A percentile compares a stretch with the other conserved stretches of the same genome.
phyloP scores from a whole-genome alignment of 2,329 filamentous ascomycete genomes.

The Acrodontium crateriforme region DNA sequence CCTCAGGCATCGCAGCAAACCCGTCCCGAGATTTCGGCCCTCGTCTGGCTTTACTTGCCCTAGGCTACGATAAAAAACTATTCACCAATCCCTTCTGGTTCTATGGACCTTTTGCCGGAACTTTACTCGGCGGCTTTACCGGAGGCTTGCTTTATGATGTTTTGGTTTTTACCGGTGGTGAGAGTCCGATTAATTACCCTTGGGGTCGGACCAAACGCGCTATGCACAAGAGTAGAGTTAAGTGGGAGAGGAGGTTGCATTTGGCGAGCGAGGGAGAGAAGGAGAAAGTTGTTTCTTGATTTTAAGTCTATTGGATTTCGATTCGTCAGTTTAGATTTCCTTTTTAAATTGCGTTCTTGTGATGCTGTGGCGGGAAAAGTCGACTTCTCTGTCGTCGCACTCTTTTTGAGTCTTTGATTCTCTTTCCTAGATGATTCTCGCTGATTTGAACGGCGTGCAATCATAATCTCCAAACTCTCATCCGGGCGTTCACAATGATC shows the following conservation, averaged over 20 bases:
- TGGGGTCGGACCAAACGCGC: slow-evolving; percentile 17
- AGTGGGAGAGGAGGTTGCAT: slow-evolving; percentile 12
- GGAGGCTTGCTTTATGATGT: slow-evolving; percentile 36
- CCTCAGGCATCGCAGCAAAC: slow-evolving; percentile 34
- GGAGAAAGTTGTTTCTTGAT: too few relatives aligned
- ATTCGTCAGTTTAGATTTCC: too few relatives aligned
- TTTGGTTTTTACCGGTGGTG: slow-evolving; percentile 35
- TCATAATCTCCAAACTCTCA: too few relatives aligned
- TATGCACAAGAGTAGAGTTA: slow-evolving; percentile 12
- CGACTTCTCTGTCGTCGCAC: too few relatives aligned
- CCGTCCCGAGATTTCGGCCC: slow-evolving; percentile 38
- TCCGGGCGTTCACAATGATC: too few relatives aligned
- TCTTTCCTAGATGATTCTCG: too few relatives aligned
- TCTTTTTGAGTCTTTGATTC: too few relatives aligned
- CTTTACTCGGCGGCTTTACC: slow-evolving; percentile 27
- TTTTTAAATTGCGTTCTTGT: too few relatives aligned
- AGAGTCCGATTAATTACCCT: slow-evolving; percentile 38
- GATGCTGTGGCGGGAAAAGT: too few relatives aligned
- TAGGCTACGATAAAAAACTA: slow-evolving; percentile 29
- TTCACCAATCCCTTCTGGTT: slow-evolving; percentile 33
- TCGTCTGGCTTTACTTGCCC: slow-evolving; percentile 30
- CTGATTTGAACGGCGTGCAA: too few relatives aligned
- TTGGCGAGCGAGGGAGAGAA: too few relatives aligned
- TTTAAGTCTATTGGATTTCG: too few relatives aligned
- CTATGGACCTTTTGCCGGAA: slow-evolving; percentile 31